Conservation (phyloP, 2,329 filamentous ascomycete species). For the Triangularia setosa region DNA sequence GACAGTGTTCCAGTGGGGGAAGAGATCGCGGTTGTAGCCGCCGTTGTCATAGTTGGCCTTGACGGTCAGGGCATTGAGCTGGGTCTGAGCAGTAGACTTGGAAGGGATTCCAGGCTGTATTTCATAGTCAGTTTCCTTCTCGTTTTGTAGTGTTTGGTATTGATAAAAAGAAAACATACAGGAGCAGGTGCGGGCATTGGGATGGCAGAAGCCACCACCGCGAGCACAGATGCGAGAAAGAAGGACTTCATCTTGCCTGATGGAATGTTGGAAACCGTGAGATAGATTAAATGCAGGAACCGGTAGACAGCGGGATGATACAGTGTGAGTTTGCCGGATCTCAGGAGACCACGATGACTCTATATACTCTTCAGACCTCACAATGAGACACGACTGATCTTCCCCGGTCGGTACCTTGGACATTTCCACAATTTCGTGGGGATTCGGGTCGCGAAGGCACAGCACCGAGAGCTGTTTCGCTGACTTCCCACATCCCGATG, state of each 20-base stretch:
- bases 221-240: conserved; percentile 18
- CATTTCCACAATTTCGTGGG: background rate
- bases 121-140: background rate
- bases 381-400: background rate
- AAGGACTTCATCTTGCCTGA: conserved; percentile 23
- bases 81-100: conserved; percentile 50
- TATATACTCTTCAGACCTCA: background rate
- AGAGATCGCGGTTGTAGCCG: conserved; percentile 62
- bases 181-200: conserved; percentile 27
- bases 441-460: background rate
- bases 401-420: background rate
- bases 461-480: background rate
- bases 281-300: background rate
- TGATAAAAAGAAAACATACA: conserved; percentile 18
- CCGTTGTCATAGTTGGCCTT: conserved; percentile 49
- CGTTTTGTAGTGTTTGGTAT: too few species aligned
- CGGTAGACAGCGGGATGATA: background rate
- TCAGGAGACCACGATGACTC: background rate
- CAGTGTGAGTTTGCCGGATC: background rate
- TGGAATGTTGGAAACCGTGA: background rate
- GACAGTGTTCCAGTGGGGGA: conserved; percentile 68
- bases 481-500: background rate
- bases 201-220: conserved; percentile 15
- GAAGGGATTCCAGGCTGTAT: conserved; percentile 60
- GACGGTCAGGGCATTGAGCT: conserved; percentile 58